Base-by-base conservation (phyloP, 768 basidiomycete species). In the Leucocoprinus leucothites region DNA sequence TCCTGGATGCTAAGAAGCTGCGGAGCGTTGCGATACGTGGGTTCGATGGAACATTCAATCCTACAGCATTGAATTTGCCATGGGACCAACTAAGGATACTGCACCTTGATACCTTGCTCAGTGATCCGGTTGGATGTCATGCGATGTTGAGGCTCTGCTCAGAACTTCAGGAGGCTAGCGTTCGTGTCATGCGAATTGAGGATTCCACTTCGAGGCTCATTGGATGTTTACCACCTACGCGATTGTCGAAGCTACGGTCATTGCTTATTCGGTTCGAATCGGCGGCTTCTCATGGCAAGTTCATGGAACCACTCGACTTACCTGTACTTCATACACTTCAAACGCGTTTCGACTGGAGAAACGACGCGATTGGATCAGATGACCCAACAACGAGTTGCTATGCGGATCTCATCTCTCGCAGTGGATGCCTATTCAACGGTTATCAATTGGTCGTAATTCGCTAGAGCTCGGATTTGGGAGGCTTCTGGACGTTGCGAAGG, bases 71-170 rank as follows among this genome's bases (percentile, higher is more conserved):
- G 34, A 34, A 48, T 31, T 51, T 64, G 11, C 61, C 63, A 14
- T 64, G 60, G 63, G 52, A 58, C 18, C 56, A 53, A 18, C 53
- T 64, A n/a, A 55, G 57, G 48, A 51, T 53, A 3, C 56, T 64
- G 35, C 54, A 56, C 36, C 11, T 49, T 14, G 54, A 56, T 48
- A 56, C 54, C 18, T 34, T 56, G 8, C 54, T 41, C 4, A 49
- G 54, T 49, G 48, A 49, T 44, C 40, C 54, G 5, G 16, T 49
- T n/a, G 54, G 54, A 9, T 56, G 54, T 35, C 54, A 56, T 25
- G 54, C 47, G 22, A 48, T 56, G 54, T 35, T 56, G 21, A 48
- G 28, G 16, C 28, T 49, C 22, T 56, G 54, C 42, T 8, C 28
- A 0, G 18, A 31, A 19, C 35, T 56, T 2, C 18, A 31, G 22